Evolutionary conservation across 495 filamentous ascomycete genomes (phyloP).

Genomic region (Lasiosphaeris hirsuta): DNA sequence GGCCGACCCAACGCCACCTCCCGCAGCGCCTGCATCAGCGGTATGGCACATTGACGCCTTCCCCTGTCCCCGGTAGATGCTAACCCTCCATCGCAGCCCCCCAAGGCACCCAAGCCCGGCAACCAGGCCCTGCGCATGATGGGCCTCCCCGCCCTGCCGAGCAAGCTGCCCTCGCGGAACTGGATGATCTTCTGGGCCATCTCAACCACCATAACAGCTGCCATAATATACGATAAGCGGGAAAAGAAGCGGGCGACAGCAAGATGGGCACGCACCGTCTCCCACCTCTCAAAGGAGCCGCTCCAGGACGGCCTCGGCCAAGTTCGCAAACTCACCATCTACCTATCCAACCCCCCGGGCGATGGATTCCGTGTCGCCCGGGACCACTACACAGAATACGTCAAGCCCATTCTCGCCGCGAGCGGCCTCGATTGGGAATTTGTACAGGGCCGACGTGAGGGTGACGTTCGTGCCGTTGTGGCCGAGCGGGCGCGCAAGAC

Average conservation of each 20-base stretch:
- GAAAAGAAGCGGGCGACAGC: slow-evolving; percentile 78
- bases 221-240: slow-evolving; percentile 83
- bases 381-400: slow-evolving; percentile 92
- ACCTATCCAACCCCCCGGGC: slow-evolving; percentile 77
- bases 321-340: slow-evolving; percentile 82
- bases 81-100: slow-evolving; percentile 29
- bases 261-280: slow-evolving; percentile 83
- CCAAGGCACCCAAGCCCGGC: slow-evolving; percentile 47
- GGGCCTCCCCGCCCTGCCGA: slow-evolving; percentile 74
- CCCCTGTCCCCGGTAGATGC: background rate
- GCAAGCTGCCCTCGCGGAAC: slow-evolving; percentile 90
- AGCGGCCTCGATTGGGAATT: slow-evolving; percentile 93
- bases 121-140: slow-evolving; percentile 75
- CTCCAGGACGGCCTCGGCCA: slow-evolving; percentile 58
- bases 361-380: slow-evolving; percentile 78
- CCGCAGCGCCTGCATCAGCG: slow-evolving; percentile 13
- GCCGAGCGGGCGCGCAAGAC: slow-evolving; percentile 76
- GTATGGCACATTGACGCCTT: slow-evolving; percentile 12
- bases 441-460: slow-evolving; percentile 83
- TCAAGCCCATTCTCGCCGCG: slow-evolving; percentile 88
- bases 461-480: slow-evolving; percentile 76
- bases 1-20: slow-evolving; percentile 25
- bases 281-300: slow-evolving; percentile 78
- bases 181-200: slow-evolving; percentile 93
- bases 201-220: slow-evolving; percentile 69